These are phyloP conservation scores for Claviceps sorghi DNA, from an alignment of 2,329 filamentous ascomycete species.

Conservation along the genomic window DNA sequence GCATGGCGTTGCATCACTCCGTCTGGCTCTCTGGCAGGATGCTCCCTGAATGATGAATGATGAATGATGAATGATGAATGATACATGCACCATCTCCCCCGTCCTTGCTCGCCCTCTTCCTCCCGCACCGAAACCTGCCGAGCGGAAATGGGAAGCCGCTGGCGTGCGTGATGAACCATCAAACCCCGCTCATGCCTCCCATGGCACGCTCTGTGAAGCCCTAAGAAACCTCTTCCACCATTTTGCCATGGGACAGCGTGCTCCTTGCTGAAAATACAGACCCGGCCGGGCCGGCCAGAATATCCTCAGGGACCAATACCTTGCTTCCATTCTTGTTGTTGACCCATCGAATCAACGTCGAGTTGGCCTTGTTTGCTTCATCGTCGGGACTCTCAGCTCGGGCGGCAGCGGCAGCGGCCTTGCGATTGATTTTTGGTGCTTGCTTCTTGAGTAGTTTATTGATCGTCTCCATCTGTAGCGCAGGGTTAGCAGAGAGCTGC, in stretches of 20 bases:
- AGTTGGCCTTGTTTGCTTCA: conserved; percentile 35
- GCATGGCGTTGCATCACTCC: not conserved
- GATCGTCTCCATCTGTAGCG: conserved; percentile 66
- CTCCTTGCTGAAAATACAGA: conserved; percentile 33
- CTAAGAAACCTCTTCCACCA: conserved; percentile 41
- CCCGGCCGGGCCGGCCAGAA: conserved; percentile 49
- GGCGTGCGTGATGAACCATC: too few species aligned
- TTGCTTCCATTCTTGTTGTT: conserved; percentile 49
- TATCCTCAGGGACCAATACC: conserved; percentile 52
- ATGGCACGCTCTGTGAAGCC: not conserved
- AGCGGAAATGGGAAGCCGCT: too few species aligned
- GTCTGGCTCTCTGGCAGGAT: not conserved
- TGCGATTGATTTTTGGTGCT: conserved; percentile 56
- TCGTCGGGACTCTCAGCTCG: conserved; percentile 35
- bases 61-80: too few species aligned
- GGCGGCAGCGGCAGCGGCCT: conserved; percentile 26
- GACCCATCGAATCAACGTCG: conserved; percentile 55
- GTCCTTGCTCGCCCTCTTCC: not conserved
- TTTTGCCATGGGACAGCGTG: conserved; percentile 26
- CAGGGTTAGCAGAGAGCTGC: not conserved
- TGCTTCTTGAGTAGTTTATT: conserved; percentile 81
- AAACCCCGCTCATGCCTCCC: too few species aligned
- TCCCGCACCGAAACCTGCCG: too few species aligned
- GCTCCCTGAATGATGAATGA: too few species aligned
- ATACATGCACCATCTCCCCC: too few species aligned